Percentiles rank a stretch among this genome's conserved stretches.
Conservation (phyloP, 352 stramenopile genomes). For the Globisporangium irregulare region DNA sequence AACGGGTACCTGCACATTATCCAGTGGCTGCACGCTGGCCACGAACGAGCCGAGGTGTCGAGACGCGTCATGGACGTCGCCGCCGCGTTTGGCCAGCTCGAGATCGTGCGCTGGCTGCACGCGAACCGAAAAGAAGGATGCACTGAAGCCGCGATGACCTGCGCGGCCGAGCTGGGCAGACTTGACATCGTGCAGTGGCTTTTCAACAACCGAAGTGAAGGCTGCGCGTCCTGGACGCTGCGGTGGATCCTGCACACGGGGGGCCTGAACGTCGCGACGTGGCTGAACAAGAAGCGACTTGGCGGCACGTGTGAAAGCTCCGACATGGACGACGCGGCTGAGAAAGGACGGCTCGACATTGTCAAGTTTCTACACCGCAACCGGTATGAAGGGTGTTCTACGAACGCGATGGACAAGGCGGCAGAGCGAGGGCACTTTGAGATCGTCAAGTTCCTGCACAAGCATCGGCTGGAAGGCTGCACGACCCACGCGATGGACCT, state of each 20-base stretch:
- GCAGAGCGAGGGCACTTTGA: slow-evolving; percentile 29
- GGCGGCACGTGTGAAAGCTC: slow-evolving; percentile 11
- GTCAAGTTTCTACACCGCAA: slow-evolving; percentile 25
- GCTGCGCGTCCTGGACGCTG: slow-evolving; percentile 18
- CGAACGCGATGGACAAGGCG: slow-evolving; percentile 31
- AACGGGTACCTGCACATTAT: slow-evolving; percentile 21
- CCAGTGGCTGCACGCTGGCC: slow-evolving; percentile 23
- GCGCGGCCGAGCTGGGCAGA: slow-evolving; percentile 14
- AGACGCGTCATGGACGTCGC: slow-evolving; percentile 31
- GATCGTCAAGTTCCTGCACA: slow-evolving; percentile 29
- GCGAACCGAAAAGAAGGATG: slow-evolving; percentile 17
- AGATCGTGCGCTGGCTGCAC: slow-evolving; percentile 28
- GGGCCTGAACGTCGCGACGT: slow-evolving; percentile 9
- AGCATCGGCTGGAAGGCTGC: slow-evolving; percentile 25
- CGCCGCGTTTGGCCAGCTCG: slow-evolving; percentile 27
- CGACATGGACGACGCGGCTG: slow-evolving; percentile 25
- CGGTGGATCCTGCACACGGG: slow-evolving; percentile 18
- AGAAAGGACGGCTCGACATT: slow-evolving; percentile 26
- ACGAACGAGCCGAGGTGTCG: slow-evolving; percentile 6
- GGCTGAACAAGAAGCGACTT: slow-evolving; percentile 9
- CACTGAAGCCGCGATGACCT: slow-evolving; percentile 19
- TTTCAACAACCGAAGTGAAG: slow-evolving; percentile 16
- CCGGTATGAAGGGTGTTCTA: slow-evolving; percentile 15
- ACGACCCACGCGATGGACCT: slow-evolving; percentile 30
- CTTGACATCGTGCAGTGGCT: slow-evolving; percentile 28